These are phyloP conservation scores for Verticillium klebahnii DNA, from an alignment of 2,329 filamentous ascomycete species.

Conservation along the genomic window DNA sequence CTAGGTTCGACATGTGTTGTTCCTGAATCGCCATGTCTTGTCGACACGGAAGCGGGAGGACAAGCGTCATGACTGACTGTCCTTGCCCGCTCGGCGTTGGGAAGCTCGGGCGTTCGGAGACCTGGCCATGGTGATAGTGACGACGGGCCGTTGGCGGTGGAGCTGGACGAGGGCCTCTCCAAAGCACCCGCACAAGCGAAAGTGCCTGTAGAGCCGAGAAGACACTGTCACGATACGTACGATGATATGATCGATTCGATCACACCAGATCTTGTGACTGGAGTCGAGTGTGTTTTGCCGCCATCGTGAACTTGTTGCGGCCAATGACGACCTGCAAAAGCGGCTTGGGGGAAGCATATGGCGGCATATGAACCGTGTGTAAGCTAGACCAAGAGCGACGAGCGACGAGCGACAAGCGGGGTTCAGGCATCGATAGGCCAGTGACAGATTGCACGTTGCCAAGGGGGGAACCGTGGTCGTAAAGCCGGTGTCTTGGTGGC, in stretches of 20 bases:
- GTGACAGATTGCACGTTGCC: constrained; percentile 1
- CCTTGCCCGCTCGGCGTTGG: neutral
- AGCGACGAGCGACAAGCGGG: neutral
- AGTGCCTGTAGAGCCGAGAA: neutral
- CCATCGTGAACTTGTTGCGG: neutral
- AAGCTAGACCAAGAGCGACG: neutral
- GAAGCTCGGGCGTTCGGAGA: neutral
- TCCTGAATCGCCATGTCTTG: neutral
- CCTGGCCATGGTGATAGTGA: neutral
- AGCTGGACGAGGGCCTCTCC: neutral
- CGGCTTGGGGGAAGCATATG: neutral
- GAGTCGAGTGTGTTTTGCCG: neutral
- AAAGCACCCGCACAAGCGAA: neutral
- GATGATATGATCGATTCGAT: neutral
- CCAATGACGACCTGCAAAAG: neutral
- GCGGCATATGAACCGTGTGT: neutral
- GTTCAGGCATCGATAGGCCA: neutral
- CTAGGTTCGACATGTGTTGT: no score
- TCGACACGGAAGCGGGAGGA: neutral
- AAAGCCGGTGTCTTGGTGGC: neutral
- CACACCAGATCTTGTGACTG: neutral
- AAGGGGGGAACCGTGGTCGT: neutral
- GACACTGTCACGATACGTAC: neutral
- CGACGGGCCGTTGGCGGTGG: neutral
- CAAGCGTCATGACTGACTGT: neutral